Evolutionary conservation across 2,329 filamentous ascomycete genomes (phyloP), one percentile per base, ranked within the genome.

Genomic region (Coniochaeta ligniaria): DNA sequence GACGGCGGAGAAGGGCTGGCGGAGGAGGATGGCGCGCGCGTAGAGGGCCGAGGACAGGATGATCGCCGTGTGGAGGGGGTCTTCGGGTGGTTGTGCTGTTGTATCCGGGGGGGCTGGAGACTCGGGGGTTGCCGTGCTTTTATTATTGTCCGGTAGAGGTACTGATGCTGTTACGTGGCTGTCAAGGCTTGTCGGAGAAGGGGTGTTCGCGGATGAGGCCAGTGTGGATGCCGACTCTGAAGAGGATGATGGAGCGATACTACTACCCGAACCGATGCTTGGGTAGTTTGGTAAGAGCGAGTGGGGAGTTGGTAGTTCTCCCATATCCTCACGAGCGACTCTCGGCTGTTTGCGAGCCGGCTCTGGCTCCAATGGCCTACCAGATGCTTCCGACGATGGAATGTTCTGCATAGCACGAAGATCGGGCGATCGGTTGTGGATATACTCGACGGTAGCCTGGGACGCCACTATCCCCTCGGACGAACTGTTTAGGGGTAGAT

Each of bases 11-110:
- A 78, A 73, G 0, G 78, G 76, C 6, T 66, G 66, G 9, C 76
- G 73, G 8, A 67, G 64, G 4, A 73, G 63, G 16, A 82, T 76
- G 5, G 78, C 74, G 7, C 71, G 68, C 57, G 73, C 74, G 66
- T 78, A 80, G 7, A 80, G 68, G 5, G 74, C 64, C 0, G 77
- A 75, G 3, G 74, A 72, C 35, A 70, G 64, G 4, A 75, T 74
- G 24, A 79, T 71, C 24, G 72, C 73, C 24, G 71, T 67, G 63
- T 80, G 78, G 64, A 79, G 71, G 52, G 70, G 63, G 60, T 78
- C 76, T 5, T 74, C 70, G 9, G 66, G 43, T 1, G 63, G 47
- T 9, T 55, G 60, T 8, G 52, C 59, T 8, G 8, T 45, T 16
- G 3, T 17, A 8, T 20, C 41, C 9, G 26, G 22, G 6, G 35